These are phyloP conservation scores for Pinus taeda DNA, from an alignment of 75 land plant species.

Conservation along the genomic window DNA sequence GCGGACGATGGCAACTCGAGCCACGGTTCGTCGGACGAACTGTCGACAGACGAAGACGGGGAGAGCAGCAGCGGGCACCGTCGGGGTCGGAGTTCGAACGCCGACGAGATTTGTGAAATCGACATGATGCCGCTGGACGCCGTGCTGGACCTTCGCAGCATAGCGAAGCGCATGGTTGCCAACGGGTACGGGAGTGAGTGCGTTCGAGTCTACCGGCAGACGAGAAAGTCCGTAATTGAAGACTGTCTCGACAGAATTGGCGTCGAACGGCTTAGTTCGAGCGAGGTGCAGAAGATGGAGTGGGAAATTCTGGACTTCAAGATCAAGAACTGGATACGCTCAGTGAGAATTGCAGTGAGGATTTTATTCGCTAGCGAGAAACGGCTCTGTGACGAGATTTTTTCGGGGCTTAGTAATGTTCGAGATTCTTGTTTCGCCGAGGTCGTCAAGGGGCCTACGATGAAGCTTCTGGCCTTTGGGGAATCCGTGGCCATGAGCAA, in stretches of 20 bases:
- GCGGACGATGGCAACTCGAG: constrained; percentile 14
- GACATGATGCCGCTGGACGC: background rate
- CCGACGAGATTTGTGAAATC: constrained; percentile 1
- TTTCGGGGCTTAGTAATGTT: constrained; percentile 20
- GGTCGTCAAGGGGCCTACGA: constrained; percentile 27
- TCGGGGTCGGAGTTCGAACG: constrained; percentile 27
- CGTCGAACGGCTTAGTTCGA: constrained; percentile 21
- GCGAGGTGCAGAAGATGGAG: constrained; percentile 32
- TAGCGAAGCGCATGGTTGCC: constrained; percentile 32
- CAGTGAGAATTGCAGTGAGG: constrained; percentile 31
- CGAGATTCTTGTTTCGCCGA: constrained; percentile 35
- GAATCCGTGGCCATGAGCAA: constrained; percentile 31
- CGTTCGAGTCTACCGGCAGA: constrained; percentile 18
- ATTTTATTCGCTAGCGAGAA: constrained; percentile 39
- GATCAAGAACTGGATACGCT: constrained; percentile 39
- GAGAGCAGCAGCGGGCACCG: constrained; percentile 19
- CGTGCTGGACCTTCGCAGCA: constrained; percentile 18
- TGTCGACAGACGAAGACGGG: constrained; percentile 8
- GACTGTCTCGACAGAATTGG: constrained; percentile 28
- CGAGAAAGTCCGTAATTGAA: constrained; percentile 25
- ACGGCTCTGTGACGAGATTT: constrained; percentile 44
- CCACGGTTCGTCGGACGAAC: background rate
- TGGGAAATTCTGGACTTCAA: constrained; percentile 38
- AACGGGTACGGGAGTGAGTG: constrained; percentile 40
- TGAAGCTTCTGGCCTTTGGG: constrained; percentile 31